Conservation (phyloP, 192 early-diverging fungal genomes). For the Lobulomyces angularis region DNA sequence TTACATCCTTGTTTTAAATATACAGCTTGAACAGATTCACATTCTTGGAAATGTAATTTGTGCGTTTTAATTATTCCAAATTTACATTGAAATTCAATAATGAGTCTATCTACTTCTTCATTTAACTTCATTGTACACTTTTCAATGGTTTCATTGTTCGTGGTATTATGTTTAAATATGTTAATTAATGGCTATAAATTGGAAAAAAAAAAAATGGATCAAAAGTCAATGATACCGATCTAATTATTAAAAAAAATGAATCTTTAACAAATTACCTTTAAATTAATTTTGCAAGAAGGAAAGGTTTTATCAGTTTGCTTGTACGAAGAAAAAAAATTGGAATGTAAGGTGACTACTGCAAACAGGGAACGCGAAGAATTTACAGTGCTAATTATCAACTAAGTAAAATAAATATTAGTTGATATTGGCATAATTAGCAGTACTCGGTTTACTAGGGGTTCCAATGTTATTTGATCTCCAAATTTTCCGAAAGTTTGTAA, state of each 20-base stretch:
- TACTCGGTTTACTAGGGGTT: too few relatives aligned
- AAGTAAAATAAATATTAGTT: too few relatives aligned
- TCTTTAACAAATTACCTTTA: conserved; percentile 24
- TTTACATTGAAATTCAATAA: conserved; percentile 23
- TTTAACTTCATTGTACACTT: conserved; percentile 13
- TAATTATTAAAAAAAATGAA: background rate
- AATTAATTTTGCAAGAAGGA: conserved; percentile 11
- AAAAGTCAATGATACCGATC: conserved; percentile 3
- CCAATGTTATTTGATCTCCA: too few relatives aligned
- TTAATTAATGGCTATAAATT: conserved; percentile 13
- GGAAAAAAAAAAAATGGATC: background rate
- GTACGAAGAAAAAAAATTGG: conserved; percentile 57
- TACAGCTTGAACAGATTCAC: conserved; percentile 15
- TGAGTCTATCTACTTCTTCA: conserved; percentile 16
- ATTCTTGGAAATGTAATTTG: conserved; percentile 21
- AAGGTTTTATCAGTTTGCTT: conserved; percentile 15
- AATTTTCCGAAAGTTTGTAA: too few relatives aligned
- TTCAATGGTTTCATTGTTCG: conserved; percentile 20
- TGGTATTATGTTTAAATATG: conserved; percentile 16
- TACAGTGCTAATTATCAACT: conserved; percentile 39
- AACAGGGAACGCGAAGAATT: conserved; percentile 58
- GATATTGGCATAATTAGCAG: too few relatives aligned
- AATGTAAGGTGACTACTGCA: conserved; percentile 37
- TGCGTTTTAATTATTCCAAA: conserved; percentile 26
- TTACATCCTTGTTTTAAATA: conserved; percentile 17